A percentile compares a stretch with the other conserved stretches of the same genome.
Evolutionary conservation across 192 early-diverging fungal genomes (phyloP).

Genomic region (Entomortierella beljakovae): DNA sequence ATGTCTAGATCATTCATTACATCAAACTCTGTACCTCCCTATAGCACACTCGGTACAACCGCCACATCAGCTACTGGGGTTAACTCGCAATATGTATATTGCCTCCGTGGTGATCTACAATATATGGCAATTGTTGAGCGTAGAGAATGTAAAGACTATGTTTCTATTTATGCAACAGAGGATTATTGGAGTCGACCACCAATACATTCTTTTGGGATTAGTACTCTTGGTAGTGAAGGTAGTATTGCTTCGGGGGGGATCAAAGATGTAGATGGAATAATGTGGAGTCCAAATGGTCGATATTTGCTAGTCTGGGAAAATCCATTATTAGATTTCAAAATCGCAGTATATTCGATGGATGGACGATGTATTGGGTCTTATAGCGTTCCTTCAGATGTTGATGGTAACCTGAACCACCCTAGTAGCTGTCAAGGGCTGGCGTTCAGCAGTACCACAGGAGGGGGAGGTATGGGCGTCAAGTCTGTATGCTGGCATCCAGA

Average conservation of each 20-base stretch:
- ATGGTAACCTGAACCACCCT: not conserved
- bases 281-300: conserved; percentile 89
- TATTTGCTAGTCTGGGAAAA: conserved; percentile 84
- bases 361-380: conserved; percentile 30
- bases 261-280: conserved; percentile 76
- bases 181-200: conserved; percentile 34
- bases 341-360: conserved; percentile 30
- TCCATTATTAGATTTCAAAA: conserved; percentile 66
- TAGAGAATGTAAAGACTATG: conserved; percentile 35
- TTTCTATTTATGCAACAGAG: conserved; percentile 45
- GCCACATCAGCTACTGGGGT: conserved; percentile 30
- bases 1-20: conserved; percentile 25
- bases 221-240: conserved; percentile 14
- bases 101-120: conserved; percentile 38
- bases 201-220: conserved; percentile 30
- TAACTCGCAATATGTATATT: conserved; percentile 16
- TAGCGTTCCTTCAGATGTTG: not conserved
- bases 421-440: conserved; percentile 58
- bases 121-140: conserved; percentile 46
- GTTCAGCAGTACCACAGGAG: conserved; percentile 40
- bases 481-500: conserved; percentile 78
- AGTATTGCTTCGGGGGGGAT: conserved; percentile 58
- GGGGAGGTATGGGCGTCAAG: conserved; percentile 83
- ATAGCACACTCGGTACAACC: conserved; percentile 37
- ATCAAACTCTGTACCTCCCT: conserved; percentile 36